Conservation (phyloP, 2,329 filamentous ascomycete genomes). For the Phaeosphaeria sp. region DNA sequence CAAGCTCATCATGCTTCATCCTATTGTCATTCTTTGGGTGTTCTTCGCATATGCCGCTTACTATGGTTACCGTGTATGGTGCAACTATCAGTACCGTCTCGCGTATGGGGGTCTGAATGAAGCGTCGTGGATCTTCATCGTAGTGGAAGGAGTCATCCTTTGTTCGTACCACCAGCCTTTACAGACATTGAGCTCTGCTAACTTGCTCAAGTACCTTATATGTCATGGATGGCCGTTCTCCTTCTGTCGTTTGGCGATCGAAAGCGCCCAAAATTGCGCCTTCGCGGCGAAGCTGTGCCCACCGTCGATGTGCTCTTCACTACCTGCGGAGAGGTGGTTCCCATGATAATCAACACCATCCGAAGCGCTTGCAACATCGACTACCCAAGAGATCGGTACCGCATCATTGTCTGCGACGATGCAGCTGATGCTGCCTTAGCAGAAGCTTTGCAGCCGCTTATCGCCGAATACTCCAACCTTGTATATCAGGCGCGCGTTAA, state of each 20-base stretch:
- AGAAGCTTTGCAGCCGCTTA: slow-evolving; percentile 4
- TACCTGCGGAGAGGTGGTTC: slow-evolving; percentile 6
- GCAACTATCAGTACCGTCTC: slow-evolving; percentile 6
- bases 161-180: not conserved
- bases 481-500: slow-evolving; percentile 9
- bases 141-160: slow-evolving; percentile 3
- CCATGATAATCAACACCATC: slow-evolving; percentile 9
- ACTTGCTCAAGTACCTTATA: slow-evolving; percentile 1
- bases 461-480: slow-evolving; percentile 3
- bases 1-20: slow-evolving; percentile 4
- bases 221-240: slow-evolving; percentile 7
- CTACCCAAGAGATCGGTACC: slow-evolving; percentile 5
- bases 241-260: slow-evolving; percentile 4
- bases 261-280: slow-evolving; percentile 5
- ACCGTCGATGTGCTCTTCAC: slow-evolving; percentile 9
- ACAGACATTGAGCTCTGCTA: not conserved
- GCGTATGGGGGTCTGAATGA: slow-evolving; percentile 1
- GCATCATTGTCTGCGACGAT: slow-evolving; percentile 8
- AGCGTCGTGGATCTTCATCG: slow-evolving; percentile 9
- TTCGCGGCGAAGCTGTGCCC: slow-evolving; percentile 6
- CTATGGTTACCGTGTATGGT: slow-evolving; percentile 7
- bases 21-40: slow-evolving; percentile 7
- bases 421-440: slow-evolving; percentile 3
- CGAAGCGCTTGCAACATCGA: slow-evolving; percentile 8
- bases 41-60: slow-evolving; percentile 6